Evolutionary conservation across 371 early-diverging fungal species (phyloP), one percentile per base, ranked within the genome.

Genomic region (Mortierella sp.): DNA sequence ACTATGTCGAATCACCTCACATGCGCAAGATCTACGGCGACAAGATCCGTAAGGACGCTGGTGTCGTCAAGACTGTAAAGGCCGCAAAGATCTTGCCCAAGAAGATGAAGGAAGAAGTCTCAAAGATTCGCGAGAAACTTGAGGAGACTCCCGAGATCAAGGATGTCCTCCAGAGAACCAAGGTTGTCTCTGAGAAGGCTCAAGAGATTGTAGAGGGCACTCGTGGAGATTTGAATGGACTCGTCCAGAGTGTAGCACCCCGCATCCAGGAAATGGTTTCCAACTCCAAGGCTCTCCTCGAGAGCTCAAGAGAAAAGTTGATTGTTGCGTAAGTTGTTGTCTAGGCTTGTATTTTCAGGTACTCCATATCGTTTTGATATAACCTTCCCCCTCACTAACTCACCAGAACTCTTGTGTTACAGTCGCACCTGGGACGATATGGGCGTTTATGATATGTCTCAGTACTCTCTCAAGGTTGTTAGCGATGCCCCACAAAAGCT

Each of bases 21-120:
- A 88, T 91, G 88, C 87, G 89, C 21, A 89, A 88, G 73, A 77
- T 94, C 36, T 97, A 97, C 77, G 97, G 97, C 2, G 85, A 88
- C 40, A 88, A 91, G 64, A 84, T 95, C 53, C 91, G 94, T 58
- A 88, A 90, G 53, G 94, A 94, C 65, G 94, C 93, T 10, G 96
- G 95, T 4, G 88, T 94, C 15, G 87, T 90, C 67, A 91, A 90
- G 63, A 87, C 87, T 0, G 84, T 92, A 57, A 83, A 77, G 47
- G 67, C 86, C 28, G 83, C 84, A 24, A 50, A 68, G 36, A 81
- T 84, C 50, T 52, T 89, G 21, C 87, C 84, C 33, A 85, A 86
- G 59, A 82, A 78, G 67, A 72, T 73, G 41, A 77, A 89, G 85
- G 60, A 91, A 84, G 72, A 86, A 89, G 73, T 84, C 15, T 65